Base-by-base conservation (phyloP, 768 basidiomycete genomes). In the Phanerodontia chrysosporium region DNA sequence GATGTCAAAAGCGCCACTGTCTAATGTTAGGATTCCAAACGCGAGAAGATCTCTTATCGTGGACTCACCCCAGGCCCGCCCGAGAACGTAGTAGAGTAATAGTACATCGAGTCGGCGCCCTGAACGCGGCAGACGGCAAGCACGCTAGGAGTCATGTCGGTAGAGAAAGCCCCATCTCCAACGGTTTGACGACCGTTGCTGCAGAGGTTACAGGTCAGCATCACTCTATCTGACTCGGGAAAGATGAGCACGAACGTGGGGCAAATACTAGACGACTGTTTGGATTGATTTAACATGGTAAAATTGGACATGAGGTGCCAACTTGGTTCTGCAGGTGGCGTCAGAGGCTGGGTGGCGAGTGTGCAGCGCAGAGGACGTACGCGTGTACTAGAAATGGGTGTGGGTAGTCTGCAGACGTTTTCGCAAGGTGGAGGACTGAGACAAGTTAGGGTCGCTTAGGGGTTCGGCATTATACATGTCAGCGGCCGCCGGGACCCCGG, bases 151-250 rank as follows among this genome's bases (percentile, higher is more conserved):
- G 83, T 80, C 75, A 70, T 86, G 84, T 83, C 82, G 77, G 81
- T 80, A 77, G 79, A 77, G 74, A 79, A 80, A 84, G 92, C 92
- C 92, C 92, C 92, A 92, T 94, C 92, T 77, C 91, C 92, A 94
- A 93, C 92, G 91, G 87, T 82, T 78, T 85, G 87, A 90, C 90
- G 84, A 77, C 90, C 92, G 91, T 93, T 93, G 92, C 92, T 94
- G 72, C 39, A 66, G 76, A 52, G 24, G 21, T 29, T 16, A 45
- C 24, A 35, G 12, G 32, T 28, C 16, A 51, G 29, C 35, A 21
- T 22, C 10, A 24, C 13, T 14, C 4, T 42, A 4, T 42, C 18
- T 24, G 8, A 12, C 18, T 45, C 0, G 45, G 48, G 49, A 55
- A 42, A 61, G 53, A 39, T 39, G 59, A 55, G n/a, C 42, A 65